Evolutionary conservation across 2,329 filamentous ascomycete species (phyloP).

Genomic region (Alternaria longipes): DNA sequence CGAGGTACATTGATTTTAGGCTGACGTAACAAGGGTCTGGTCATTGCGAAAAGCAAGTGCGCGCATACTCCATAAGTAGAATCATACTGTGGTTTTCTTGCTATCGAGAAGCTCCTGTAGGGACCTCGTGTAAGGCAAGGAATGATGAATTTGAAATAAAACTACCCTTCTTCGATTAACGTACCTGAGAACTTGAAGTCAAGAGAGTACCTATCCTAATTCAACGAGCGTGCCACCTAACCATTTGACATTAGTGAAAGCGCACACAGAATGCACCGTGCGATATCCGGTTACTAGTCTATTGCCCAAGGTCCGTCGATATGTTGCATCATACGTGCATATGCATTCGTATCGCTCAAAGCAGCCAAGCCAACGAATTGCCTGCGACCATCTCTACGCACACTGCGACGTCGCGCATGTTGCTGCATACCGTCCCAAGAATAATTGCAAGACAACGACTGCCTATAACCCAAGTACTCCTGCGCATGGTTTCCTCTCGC

Average conservation of each 20-base stretch:
- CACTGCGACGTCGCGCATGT: not conserved
- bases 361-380: not conserved
- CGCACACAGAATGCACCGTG: too few species aligned
- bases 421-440: not conserved
- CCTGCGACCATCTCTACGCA: not conserved
- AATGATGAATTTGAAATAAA: fast-evolving
- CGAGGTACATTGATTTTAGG: not conserved
- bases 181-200: too few species aligned
- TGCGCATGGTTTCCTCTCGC: not conserved
- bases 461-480: not conserved
- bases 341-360: not conserved
- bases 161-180: too few species aligned
- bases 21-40: not conserved
- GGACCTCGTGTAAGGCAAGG: too few species aligned
- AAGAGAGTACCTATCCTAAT: too few species aligned
- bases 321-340: not conserved
- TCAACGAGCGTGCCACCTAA: too few species aligned
- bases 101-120: too few species aligned
- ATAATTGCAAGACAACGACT: not conserved
- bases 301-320: not conserved
- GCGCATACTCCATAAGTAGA: not conserved
- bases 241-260: too few species aligned
- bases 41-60: not conserved
- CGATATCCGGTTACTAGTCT: not conserved
- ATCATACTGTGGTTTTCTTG: too few species aligned